Conservation (phyloP, 495 filamentous ascomycete genomes). For the Hyaloscypha finlandica region DNA sequence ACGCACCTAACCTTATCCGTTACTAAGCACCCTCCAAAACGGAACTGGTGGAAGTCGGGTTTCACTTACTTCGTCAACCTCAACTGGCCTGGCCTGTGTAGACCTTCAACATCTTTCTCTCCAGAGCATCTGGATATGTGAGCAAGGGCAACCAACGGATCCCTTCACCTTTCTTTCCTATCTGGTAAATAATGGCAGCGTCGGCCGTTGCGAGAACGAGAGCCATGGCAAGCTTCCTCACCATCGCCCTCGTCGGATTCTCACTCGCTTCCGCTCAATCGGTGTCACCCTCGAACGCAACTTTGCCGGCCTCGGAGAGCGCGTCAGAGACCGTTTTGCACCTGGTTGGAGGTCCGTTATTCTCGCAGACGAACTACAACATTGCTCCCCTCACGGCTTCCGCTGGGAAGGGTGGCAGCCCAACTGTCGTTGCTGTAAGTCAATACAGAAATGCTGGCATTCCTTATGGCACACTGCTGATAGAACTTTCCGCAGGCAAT, state of each 20-base stretch:
- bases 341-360: constrained; percentile 4
- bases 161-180: constrained; percentile 13
- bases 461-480: constrained; percentile 5
- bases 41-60: no score
- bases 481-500: constrained; percentile 6
- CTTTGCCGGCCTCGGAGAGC: constrained; percentile 21
- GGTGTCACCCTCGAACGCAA: constrained; percentile 25
- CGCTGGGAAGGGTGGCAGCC: constrained; percentile 23
- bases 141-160: background rate
- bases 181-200: constrained; percentile 20
- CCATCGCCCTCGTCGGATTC: constrained; percentile 7
- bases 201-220: constrained; percentile 31
- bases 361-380: background rate
- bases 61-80: background rate
- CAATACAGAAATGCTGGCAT: background rate
- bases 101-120: background rate
- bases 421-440: constrained; percentile 17
- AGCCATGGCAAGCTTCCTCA: constrained; percentile 19
- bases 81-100: background rate
- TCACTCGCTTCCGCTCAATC: constrained; percentile 18
- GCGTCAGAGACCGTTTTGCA: constrained; percentile 9
- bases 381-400: constrained; percentile 27
- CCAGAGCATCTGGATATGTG: constrained; percentile 24
- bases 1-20: background rate
- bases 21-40: background rate